Conservation (phyloP, 257 asterid genomes). For the Oldenlandia corymbosa region DNA sequence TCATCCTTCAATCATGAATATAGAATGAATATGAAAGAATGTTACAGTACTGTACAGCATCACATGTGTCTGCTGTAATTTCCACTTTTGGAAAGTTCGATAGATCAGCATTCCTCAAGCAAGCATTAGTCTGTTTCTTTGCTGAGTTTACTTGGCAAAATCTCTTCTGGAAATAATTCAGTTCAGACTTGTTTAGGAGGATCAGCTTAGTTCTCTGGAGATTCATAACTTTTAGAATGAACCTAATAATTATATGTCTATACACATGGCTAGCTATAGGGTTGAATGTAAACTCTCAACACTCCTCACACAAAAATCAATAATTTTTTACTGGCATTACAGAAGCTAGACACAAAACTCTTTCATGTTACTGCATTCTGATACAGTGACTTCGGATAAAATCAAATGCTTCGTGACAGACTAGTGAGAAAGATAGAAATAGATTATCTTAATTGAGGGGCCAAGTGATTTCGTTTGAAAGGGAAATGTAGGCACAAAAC, state of each 20-base stretch:
- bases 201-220: not conserved
- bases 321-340: not conserved
- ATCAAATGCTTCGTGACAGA: not conserved
- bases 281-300: not conserved
- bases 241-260: not conserved
- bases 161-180: not conserved
- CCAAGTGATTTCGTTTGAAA: constrained; percentile 18
- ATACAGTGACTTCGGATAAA: not conserved
- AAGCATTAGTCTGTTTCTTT: not conserved
- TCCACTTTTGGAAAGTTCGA: not conserved
- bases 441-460: constrained; percentile 14
- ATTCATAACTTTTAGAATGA: too few species aligned
- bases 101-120: not conserved
- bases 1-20: not conserved
- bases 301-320: not conserved
- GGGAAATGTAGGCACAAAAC: constrained; percentile 4
- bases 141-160: not conserved
- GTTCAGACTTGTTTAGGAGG: not conserved
- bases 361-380: not conserved
- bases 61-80: not conserved
- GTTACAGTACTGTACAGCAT: not conserved
- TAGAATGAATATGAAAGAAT: not conserved
- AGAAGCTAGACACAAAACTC: not conserved
- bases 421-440: constrained; percentile 3
- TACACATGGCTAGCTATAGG: not conserved